Evolutionary conservation across 768 basidiomycete genomes (phyloP), one percentile per base, ranked within the genome.

Genomic region (Favolaschia claudopus): DNA sequence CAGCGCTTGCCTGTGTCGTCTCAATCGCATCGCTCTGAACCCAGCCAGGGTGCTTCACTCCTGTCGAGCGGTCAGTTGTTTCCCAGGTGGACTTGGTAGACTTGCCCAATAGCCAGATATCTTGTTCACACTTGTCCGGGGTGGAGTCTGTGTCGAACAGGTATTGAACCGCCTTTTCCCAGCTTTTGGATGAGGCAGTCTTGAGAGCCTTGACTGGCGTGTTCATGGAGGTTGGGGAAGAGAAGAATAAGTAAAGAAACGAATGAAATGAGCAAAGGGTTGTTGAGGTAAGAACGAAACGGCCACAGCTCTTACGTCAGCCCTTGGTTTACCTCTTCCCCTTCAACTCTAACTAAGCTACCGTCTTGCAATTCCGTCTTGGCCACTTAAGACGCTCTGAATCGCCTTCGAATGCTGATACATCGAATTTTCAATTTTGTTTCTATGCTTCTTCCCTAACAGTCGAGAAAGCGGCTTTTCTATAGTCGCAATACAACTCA

Each of bases 11-110:
- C 25, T 60, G 48, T 2, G 19, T 38, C 10, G 4, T 42, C 19
- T 64, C 50, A 3, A 39, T 31, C 14, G 57, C 7, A 28, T 51
- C 43, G 20, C 9, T 32, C 46, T 31, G 31, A 27, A 40, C 46
- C 59, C 62, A 52, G 20, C 66, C 52, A 28, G 60, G 45, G 34
- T 62, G 56, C 19, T 34, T 27, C 17, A 50, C 55, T 31, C 64
- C 46, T 53, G 34, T 15, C 4, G 22, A 17, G 48, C 36, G 50
- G 15, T 25, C 39, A 22, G 42, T 14, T 31, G 52, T 64, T 40
- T 60, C 57, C 71, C 64, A 66, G 62, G 44, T 67, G 58, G 46
- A 67, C 70, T 2, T 32, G 24, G 39, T 31, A 42, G 14, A 31
- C 28, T 22, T 42, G 60, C 67, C 27, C 63, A 66, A 37, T 46